Evolutionary conservation across 345 rosid genomes (phyloP), one percentile per base, ranked within the genome.

Genomic region (Eucalyptus dawsonii): DNA sequence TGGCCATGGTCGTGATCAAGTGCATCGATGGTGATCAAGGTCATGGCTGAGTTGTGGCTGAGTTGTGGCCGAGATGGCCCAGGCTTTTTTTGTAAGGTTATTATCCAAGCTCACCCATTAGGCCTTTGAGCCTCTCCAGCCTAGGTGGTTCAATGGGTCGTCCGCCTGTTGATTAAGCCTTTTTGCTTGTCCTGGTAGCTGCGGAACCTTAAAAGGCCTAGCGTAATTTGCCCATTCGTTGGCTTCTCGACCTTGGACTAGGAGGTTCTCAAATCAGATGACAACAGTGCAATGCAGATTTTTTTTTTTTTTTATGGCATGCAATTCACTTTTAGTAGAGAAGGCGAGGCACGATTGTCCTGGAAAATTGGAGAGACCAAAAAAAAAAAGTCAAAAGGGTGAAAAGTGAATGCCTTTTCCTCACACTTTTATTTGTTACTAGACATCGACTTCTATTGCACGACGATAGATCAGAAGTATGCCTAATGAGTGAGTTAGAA

Each of bases 401-500:
- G 72, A 29, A 29, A 62, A 29, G 34, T n/a, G 9, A 62, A 62
- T 29, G 34, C 21, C 11, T n/a, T n/a, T n/a, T 65, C 37, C 21
- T 14, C 76, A 6, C 31, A 0, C 67, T n/a, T n/a, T 14, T 65
- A n/a, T 65, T 4, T 65, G 76, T 65, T 29, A 65, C 76, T 14
- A 14, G 10, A 65, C 19, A n/a, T n/a, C 1, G 21, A 65, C 37
- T 65, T 3, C 19, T 4, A 5, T 65, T 7, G 37, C 76, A 14
- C 17, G 3, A 29, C 5, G 21, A 14, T 7, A 65, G 0, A n/a
- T 65, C 3, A n/a, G 0, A 14, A 65, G 37, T 4, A 29, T 65
- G 8, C 37, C 31, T 65, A 65, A 65, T 14, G 16, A 65, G 37
- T 29, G 37, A 29, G 37, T 29, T 31, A 29, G 17, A 65, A n/a